Conservation (phyloP, 192 early-diverging fungal species). For the Rhizoclosmatium sp. region DNA sequence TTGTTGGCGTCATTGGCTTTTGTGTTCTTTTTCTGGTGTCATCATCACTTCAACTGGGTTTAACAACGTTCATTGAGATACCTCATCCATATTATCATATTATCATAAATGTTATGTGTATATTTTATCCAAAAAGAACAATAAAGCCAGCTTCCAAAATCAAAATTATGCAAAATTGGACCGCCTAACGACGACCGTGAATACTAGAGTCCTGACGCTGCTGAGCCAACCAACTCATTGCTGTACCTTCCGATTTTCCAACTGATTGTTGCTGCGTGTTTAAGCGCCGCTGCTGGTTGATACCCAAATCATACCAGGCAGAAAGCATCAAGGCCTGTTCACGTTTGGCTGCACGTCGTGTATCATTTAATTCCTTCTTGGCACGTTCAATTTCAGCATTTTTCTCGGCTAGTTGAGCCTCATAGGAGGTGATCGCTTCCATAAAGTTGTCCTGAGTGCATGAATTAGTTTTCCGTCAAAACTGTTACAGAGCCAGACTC, state of each 20-base stretch:
- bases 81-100: no score
- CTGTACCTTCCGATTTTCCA: conserved; percentile 39
- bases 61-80: no score
- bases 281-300: conserved; percentile 58
- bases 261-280: conserved; percentile 42
- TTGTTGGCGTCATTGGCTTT: no score
- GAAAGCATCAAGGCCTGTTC: conserved; percentile 86
- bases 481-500: background rate
- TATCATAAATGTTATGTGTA: no score
- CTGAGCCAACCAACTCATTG: conserved; percentile 75
- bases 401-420: conserved; percentile 42
- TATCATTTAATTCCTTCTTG: conserved; percentile 75
- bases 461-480: background rate
- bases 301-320: conserved; percentile 76
- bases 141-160: no score
- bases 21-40: no score
- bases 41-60: no score
- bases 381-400: conserved; percentile 45
- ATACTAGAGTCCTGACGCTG: conserved; percentile 59
- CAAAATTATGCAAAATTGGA: no score
- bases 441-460: conserved; percentile 47
- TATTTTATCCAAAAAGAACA: no score
- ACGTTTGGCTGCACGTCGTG: conserved; percentile 71
- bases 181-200: conserved; percentile 14
- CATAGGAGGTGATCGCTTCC: conserved; percentile 55